These are phyloP conservation scores for Trametes coccinea DNA, from an alignment of 768 basidiomycete species.

Conservation along the genomic window DNA sequence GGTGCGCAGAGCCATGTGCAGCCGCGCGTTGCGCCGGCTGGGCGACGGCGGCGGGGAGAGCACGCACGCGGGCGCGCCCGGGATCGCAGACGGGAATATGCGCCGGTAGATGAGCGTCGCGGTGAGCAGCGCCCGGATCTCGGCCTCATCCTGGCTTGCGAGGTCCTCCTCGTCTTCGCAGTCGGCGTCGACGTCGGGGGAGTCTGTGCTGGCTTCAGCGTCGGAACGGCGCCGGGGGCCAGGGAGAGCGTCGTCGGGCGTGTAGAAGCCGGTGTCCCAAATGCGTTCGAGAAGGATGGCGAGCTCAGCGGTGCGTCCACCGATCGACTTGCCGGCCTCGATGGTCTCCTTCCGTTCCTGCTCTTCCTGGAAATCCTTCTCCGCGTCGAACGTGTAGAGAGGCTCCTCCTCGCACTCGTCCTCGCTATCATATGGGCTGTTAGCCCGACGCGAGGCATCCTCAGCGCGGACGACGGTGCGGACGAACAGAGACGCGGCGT, in stretches of 20 bases:
- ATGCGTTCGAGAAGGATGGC: constrained; percentile 57
- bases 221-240: not conserved
- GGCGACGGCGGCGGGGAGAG: constrained; percentile 64
- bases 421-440: constrained; percentile 7
- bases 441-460: constrained; percentile 6
- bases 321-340: constrained; percentile 62
- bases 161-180: constrained; percentile 32
- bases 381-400: constrained; percentile 29
- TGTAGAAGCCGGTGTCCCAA: constrained; percentile 44
- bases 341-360: constrained; percentile 50
- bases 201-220: not conserved
- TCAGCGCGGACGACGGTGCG: constrained; percentile 36
- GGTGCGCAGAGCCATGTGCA: constrained; percentile 48
- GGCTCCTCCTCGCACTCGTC: constrained; percentile 22
- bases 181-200: constrained; percentile 28
- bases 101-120: constrained; percentile 63
- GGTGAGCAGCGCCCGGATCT: constrained; percentile 53
- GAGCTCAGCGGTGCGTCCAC: constrained; percentile 55
- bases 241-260: constrained; percentile 34
- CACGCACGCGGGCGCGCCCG: constrained; percentile 36
- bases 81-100: constrained; percentile 49
- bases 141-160: constrained; percentile 40
- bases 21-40: constrained; percentile 39
- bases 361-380: constrained; percentile 35
- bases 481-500: constrained; percentile 59